These are phyloP conservation scores for Cenchrus fungigraminus DNA, from an alignment of 176 grass and related monocot species.

Conservation along the genomic window DNA sequence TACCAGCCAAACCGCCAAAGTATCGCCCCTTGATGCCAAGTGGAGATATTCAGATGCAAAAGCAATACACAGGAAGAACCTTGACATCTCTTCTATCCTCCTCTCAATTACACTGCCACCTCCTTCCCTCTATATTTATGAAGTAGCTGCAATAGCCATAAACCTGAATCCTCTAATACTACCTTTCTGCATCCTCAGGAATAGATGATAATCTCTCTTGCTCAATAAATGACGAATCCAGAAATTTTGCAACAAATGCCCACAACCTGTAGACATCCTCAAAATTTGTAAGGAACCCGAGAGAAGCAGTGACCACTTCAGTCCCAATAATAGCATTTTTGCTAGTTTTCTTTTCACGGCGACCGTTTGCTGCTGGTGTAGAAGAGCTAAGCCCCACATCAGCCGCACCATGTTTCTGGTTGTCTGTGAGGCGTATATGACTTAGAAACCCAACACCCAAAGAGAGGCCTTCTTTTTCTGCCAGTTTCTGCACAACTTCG, in stretches of 20 bases:
- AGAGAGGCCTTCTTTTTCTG: slow-evolving; percentile 88
- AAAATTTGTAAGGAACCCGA: slow-evolving; percentile 98
- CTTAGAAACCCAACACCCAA: slow-evolving; percentile 85
- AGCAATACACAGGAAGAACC: slow-evolving; percentile 50
- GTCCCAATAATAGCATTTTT: slow-evolving; percentile 61
- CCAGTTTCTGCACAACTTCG: slow-evolving; percentile 87
- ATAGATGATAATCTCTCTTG: slow-evolving; percentile 80
- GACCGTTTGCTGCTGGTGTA: slow-evolving; percentile 53
- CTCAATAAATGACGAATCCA: slow-evolving; percentile 74
- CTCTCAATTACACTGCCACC: slow-evolving; percentile 39
- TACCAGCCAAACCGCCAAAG: slow-evolving; percentile 40
- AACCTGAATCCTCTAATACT: slow-evolving; percentile 50
- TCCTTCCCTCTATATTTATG: slow-evolving; percentile 46
- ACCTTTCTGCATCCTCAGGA: slow-evolving; percentile 64
- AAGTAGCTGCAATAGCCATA: slow-evolving; percentile 45
- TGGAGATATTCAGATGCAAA: slow-evolving; percentile 47
- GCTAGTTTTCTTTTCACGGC: slow-evolving; percentile 66
- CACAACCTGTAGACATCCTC: slow-evolving; percentile 95
- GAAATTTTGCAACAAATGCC: slow-evolving; percentile 94
- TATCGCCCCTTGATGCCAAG: slow-evolving; percentile 54
- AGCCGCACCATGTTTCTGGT: slow-evolving; percentile 61
- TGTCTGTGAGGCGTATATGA: slow-evolving; percentile 78
- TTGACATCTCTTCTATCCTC: slow-evolving; percentile 50
- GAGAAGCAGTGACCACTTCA: slow-evolving; percentile 92
- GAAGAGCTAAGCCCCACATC: slow-evolving; percentile 65